These are phyloP conservation scores for Rhizophora apiculata DNA, from an alignment of 345 rosid species.

Conservation along the genomic window DNA sequence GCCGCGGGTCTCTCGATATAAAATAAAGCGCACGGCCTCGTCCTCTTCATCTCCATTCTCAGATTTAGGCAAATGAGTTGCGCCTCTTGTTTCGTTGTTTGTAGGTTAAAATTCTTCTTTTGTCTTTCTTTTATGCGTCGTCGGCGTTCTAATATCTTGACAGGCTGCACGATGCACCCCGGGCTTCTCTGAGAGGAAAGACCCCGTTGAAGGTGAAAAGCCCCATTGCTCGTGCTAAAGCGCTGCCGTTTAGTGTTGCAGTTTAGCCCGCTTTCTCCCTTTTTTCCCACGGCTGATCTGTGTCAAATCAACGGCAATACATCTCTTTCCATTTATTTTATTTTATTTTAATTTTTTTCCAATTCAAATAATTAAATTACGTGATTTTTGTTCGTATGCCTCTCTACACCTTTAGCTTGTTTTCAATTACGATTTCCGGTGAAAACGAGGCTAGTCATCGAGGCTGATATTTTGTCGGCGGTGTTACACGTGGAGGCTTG, in stretches of 20 bases:
- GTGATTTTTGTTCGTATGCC: slow-evolving; percentile 15
- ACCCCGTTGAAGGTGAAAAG: slow-evolving; percentile 5
- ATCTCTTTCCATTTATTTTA: background rate
- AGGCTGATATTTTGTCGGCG: background rate
- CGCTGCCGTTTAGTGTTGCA: slow-evolving; percentile 23
- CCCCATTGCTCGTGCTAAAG: slow-evolving; percentile 26
- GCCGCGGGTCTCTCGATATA: too few relatives aligned
- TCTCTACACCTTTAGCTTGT: slow-evolving; percentile 55
- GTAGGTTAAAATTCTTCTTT: too few relatives aligned
- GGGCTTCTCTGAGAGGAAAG: slow-evolving; percentile 21
- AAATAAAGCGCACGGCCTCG: too few relatives aligned
- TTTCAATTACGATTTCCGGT: slow-evolving; percentile 18
- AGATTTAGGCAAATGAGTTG: too few relatives aligned
- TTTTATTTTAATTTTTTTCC: too few relatives aligned
- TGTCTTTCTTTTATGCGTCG: background rate
- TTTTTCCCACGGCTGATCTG: slow-evolving; percentile 16
- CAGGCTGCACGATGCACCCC: slow-evolving; percentile 18
- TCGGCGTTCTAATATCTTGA: too few relatives aligned
- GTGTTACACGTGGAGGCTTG: slow-evolving; percentile 11
- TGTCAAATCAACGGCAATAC: slow-evolving; percentile 22
- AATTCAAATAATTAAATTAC: background rate
- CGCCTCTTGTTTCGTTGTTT: too few relatives aligned
- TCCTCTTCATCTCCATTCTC: too few relatives aligned
- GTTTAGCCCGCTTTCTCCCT: slow-evolving; percentile 9
- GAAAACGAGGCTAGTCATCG: slow-evolving; percentile 51